These are phyloP conservation scores for Geum urbanum DNA, from an alignment of 306 rosid genomes.

Conservation along the genomic window DNA sequence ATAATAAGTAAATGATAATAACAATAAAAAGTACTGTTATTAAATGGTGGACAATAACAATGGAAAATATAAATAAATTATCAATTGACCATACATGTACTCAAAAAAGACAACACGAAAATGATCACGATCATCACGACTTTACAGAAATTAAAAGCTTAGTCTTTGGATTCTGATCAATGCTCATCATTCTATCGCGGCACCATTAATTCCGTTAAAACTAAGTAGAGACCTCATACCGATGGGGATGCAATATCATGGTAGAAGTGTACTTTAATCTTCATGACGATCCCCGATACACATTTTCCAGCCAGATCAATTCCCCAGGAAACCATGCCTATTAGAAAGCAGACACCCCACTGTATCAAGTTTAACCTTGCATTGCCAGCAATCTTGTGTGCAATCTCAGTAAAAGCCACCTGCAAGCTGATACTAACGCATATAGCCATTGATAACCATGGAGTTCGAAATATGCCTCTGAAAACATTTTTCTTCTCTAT, in stretches of 20 bases:
- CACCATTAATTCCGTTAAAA: too few species aligned
- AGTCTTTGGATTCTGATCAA: too few species aligned
- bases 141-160: too few species aligned
- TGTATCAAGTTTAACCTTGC: constrained; percentile 15
- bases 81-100: too few species aligned
- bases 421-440: neutral
- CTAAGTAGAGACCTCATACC: neutral
- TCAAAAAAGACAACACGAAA: too few species aligned
- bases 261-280: neutral
- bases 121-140: too few species aligned
- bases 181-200: too few species aligned
- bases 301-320: constrained; percentile 15
- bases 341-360: constrained; percentile 10
- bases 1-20: too few species aligned
- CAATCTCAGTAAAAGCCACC: constrained; percentile 5
- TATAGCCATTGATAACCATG: constrained; percentile 19
- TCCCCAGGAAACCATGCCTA: constrained; percentile 1
- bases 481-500: constrained; percentile 3
- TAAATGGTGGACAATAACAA: too few species aligned
- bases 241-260: neutral
- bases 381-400: neutral
- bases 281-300: neutral
- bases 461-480: neutral
- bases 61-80: too few species aligned
- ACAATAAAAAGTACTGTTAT: too few species aligned